phyloP scores from a whole-genome alignment of 306 rosid genomes.

The Prinsepia uniflora region DNA sequence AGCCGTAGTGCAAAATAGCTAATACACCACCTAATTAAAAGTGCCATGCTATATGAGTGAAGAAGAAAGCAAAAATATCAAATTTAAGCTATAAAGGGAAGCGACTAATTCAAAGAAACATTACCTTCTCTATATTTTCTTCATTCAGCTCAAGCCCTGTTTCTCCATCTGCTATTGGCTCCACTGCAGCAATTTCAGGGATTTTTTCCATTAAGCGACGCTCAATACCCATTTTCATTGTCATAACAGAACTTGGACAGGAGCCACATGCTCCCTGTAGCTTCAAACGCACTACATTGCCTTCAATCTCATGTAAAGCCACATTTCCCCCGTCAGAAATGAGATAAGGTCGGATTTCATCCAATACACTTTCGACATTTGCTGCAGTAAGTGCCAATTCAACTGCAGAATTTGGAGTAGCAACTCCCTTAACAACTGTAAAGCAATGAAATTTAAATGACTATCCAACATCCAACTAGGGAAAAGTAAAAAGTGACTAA shows the following conservation, averaged over 20 bases:
- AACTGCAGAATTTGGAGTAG: constrained; percentile 66
- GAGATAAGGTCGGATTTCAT: constrained; percentile 21
- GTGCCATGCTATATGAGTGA: neutral
- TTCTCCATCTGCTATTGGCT: constrained; percentile 76
- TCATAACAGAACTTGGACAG: constrained; percentile 84
- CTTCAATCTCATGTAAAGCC: constrained; percentile 84
- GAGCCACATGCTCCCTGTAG: constrained; percentile 99
- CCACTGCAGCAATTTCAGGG: constrained; percentile 91
- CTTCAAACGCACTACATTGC: constrained; percentile 83
- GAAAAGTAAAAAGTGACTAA: neutral
- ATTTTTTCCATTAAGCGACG: constrained; percentile 90
- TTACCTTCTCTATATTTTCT: constrained; percentile 85
- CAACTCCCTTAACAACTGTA: constrained; percentile 70
- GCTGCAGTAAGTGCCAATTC: constrained; percentile 82
- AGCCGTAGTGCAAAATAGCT: neutral
- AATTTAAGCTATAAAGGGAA: neutral
- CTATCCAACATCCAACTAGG: neutral
- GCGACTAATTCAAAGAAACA: constrained; percentile 11
- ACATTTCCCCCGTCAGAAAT: constrained; percentile 44
- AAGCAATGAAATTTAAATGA: constrained; percentile 4
- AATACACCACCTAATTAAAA: constrained; percentile 4
- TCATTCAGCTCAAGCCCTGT: constrained; percentile 85
- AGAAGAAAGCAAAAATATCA: neutral
- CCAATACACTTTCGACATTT: constrained; percentile 54
- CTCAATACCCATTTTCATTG: constrained; percentile 97